Percentiles rank a stretch among this genome's conserved stretches.
Conservation (phyloP, 371 early-diverging fungal species). For the Batkoa obscura region DNA sequence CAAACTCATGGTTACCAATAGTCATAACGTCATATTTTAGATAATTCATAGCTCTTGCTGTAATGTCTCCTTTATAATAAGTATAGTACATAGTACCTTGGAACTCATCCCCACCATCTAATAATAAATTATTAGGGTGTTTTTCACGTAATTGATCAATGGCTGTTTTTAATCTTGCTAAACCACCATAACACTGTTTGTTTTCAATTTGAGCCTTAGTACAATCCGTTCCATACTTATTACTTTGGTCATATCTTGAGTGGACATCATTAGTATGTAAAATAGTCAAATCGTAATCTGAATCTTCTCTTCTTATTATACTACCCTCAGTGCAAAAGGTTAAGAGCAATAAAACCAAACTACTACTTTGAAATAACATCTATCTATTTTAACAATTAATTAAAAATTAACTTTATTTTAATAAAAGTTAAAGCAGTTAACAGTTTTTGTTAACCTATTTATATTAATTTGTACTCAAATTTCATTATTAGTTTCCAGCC, state of each 20-base stretch:
- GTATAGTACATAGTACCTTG: constrained; percentile 36
- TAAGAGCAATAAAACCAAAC: no score
- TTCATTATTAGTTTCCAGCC: no score
- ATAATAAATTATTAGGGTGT: constrained; percentile 17
- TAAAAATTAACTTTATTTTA: no score
- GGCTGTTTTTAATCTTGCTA: constrained; percentile 29
- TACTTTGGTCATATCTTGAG: constrained; percentile 29
- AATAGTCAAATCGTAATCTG: constrained; percentile 15
- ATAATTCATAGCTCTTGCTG: constrained; percentile 29
- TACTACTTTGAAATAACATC: no score
- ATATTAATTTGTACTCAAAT: no score
- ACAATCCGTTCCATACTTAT: constrained; percentile 28
- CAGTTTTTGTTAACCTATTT: no score
- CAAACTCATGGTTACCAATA: constrained; percentile 56
- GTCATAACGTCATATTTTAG: constrained; percentile 31
- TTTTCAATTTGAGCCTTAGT: constrained; percentile 14
- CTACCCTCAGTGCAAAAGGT: no score
- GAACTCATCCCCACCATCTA: constrained; percentile 50
- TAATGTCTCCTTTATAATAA: constrained; percentile 22
- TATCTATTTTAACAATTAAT: no score
- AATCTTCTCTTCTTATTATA: no score
- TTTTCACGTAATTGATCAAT: constrained; percentile 23
- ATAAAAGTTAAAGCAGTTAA: no score
- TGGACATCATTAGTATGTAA: constrained; percentile 52
- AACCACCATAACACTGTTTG: constrained; percentile 33